phyloP scores from a whole-genome alignment of 805 yeast genomes.

The Cyberlindnera amylophila region DNA sequence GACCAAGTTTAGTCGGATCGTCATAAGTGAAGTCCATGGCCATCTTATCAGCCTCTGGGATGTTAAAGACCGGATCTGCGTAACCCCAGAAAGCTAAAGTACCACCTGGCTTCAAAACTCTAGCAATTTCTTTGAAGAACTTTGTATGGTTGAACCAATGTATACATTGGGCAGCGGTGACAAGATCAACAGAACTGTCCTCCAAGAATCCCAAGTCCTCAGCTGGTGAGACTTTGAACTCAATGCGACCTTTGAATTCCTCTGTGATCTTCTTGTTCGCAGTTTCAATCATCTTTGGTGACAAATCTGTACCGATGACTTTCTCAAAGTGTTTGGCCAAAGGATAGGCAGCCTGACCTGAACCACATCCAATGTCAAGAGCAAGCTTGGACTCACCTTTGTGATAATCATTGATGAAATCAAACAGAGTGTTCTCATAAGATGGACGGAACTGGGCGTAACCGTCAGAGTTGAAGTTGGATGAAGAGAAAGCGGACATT shows the following conservation, averaged over 20 bases:
- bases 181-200: constrained; percentile 49
- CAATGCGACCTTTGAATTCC: constrained; percentile 13
- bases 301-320: constrained; percentile 62
- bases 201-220: constrained; percentile 26
- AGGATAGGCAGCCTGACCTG: constrained; percentile 68
- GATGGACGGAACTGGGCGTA: constrained; percentile 64
- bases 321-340: constrained; percentile 40
- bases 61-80: constrained; percentile 60
- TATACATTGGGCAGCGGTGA: constrained; percentile 80
- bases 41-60: constrained; percentile 53
- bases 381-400: constrained; percentile 35
- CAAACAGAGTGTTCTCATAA: constrained; percentile 53
- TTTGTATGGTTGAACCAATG: constrained; percentile 72
- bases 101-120: constrained; percentile 56
- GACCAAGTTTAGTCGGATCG: constrained; percentile 49
- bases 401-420: constrained; percentile 40
- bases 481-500: constrained; percentile 64
- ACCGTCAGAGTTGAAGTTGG: constrained; percentile 44
- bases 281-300: constrained; percentile 49
- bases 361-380: constrained; percentile 77
- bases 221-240: constrained; percentile 25
- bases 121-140: constrained; percentile 47
- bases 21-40: constrained; percentile 49
- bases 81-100: constrained; percentile 79
- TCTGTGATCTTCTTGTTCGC: constrained; percentile 33